Base-by-base conservation (phyloP, 805 yeast species). In the Metschnikowia continentalis region DNA sequence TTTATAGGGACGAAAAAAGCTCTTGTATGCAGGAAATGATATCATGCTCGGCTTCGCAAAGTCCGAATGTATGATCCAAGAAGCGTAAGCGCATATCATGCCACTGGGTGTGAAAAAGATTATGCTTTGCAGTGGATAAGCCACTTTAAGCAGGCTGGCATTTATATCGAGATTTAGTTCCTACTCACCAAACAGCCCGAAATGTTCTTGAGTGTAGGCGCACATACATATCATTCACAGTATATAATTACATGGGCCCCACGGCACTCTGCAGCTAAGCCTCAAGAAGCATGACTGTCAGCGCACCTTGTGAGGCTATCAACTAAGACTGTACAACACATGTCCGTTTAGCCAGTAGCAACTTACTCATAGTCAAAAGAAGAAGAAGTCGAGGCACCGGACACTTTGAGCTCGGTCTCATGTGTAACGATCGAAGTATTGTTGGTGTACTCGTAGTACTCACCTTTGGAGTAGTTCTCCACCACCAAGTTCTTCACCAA, bases 381-480 rank as follows among this genome's bases (percentile, higher is more conserved):
- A 23, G 17, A 7, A 23, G 13, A 5, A 14, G 5, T 17, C 30
- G 17, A 11, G 23, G 7, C 30, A 19, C 23, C 10, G 19, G 30
- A 15, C 30, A 14, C 30, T 36, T 32, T 15, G 20, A 22, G 32
- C 32, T n/a, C 35, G 11, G 14, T 42, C 7, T 11, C 10, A 22
- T 42, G 46, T 6, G 32, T 42, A 10, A 42, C 38, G 5, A 33
- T 32, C 11, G 20, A 6, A 14, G 39, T 39, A 13, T 49, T 43
- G 14, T 63, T 54, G 3, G 71, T 71, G 52, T 71, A 71, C 3
- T 50, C 53, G 51, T 70, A 68, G 48, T 61, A 57, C 8, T 36
- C 50, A 0, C 74, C 75, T 1, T 55, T 55, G 11, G 68, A 59
- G 54, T 66, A 70, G 53, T 72, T 72, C 22, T 47, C 54, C 11